phyloP scores from a whole-genome alignment of 331 rosid species.

The Malus hybrid region DNA sequence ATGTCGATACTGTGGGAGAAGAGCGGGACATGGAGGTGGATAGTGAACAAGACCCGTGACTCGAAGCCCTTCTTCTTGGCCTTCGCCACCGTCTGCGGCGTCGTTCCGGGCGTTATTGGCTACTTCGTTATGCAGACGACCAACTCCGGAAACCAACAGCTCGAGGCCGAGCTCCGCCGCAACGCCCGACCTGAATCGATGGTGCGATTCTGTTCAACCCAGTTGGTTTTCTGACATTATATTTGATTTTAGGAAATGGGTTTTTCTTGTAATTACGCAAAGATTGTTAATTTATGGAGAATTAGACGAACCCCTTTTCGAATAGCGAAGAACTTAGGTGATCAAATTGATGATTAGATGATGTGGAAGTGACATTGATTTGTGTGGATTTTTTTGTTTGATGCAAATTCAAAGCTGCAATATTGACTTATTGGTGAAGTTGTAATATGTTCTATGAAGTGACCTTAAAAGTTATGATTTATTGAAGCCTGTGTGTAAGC shows the following conservation, averaged over 20 bases:
- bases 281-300: neutral
- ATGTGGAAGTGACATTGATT: neutral
- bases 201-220: conserved; percentile 15
- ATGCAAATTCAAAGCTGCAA: neutral
- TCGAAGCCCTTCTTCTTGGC: conserved; percentile 79
- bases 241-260: neutral
- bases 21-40: conserved; percentile 32
- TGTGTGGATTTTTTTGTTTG: neutral
- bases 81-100: conserved; percentile 82
- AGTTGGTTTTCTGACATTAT: neutral
- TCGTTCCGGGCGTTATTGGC: conserved; percentile 77
- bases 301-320: neutral
- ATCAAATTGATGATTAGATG: neutral
- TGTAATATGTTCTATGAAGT: neutral
- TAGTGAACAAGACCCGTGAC: conserved; percentile 64
- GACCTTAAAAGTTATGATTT: neutral
- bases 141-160: conserved; percentile 54
- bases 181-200: conserved; percentile 75
- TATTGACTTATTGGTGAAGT: neutral
- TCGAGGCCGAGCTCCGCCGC: conserved; percentile 74
- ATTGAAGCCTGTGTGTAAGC: neutral
- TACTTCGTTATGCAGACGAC: conserved; percentile 75
- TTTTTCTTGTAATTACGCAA: neutral
- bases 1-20: conserved; percentile 37
- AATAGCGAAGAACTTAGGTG: neutral